A percentile compares a stretch with the other conserved stretches of the same genome.
Evolutionary conservation across 2,329 filamentous ascomycete species (phyloP).

Genomic region (Neodidymelliopsis sp.): DNA sequence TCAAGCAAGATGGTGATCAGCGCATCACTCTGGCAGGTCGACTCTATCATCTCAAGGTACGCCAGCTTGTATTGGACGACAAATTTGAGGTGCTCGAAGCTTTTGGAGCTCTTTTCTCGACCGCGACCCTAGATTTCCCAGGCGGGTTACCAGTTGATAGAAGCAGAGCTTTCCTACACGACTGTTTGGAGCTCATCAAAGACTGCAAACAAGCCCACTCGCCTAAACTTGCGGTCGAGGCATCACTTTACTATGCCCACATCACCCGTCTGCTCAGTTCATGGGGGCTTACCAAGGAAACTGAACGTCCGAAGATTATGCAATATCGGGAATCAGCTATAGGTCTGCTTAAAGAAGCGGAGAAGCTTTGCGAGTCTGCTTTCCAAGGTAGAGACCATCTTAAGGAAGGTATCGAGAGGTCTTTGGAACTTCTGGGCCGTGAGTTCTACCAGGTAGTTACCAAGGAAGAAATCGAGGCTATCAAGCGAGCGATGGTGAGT

Average conservation of each 20-base stretch:
- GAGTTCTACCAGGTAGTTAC: slow-evolving; percentile 54
- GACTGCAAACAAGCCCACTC: slow-evolving; percentile 41
- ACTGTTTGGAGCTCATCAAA: slow-evolving; percentile 41
- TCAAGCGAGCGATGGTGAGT: slow-evolving; percentile 58
- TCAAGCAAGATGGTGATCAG: slow-evolving; percentile 35
- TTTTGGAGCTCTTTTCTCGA: not conserved
- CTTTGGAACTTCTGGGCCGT: slow-evolving; percentile 37
- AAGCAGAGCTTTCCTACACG: slow-evolving; percentile 29
- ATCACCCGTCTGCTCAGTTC: slow-evolving; percentile 37
- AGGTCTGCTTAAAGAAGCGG: slow-evolving; percentile 37
- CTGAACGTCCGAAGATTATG: slow-evolving; percentile 18
- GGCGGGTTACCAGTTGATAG: slow-evolving; percentile 17
- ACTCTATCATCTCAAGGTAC: slow-evolving; percentile 39
- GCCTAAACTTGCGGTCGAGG: slow-evolving; percentile 50
- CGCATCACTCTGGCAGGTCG: slow-evolving; percentile 39
- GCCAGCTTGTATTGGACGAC: slow-evolving; percentile 41
- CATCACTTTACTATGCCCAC: slow-evolving; percentile 43
- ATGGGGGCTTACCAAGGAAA: slow-evolving; percentile 14
- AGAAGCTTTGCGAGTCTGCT: slow-evolving; percentile 41
- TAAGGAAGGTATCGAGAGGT: slow-evolving; percentile 35
- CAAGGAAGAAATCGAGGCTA: slow-evolving; percentile 52
- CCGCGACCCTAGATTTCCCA: slow-evolving; percentile 12
- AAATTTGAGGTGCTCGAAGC: slow-evolving; percentile 33
- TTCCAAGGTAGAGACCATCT: slow-evolving; percentile 43
- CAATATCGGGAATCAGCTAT: slow-evolving; percentile 29